Conservation (phyloP, 306 rosid species). For the Prosopis cineraria region DNA sequence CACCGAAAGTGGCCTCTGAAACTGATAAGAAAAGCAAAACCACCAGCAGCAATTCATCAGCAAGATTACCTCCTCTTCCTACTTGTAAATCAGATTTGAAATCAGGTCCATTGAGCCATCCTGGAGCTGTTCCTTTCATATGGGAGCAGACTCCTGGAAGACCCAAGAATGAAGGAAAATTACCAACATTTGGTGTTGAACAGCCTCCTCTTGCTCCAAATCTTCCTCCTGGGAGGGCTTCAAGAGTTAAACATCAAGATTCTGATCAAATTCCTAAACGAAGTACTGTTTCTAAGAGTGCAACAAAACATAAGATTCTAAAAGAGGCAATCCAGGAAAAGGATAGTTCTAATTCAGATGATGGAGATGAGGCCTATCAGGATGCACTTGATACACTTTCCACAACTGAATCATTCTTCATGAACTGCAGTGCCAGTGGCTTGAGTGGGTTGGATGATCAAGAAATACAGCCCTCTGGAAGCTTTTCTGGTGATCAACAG, state of each 20-base stretch:
- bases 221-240: slow-evolving; percentile 82
- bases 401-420: slow-evolving; percentile 68
- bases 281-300: slow-evolving; percentile 38
- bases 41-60: slow-evolving; percentile 48
- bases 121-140: slow-evolving; percentile 86
- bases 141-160: slow-evolving; percentile 87
- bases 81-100: slow-evolving; percentile 76
- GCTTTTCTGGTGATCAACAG: slow-evolving; percentile 64
- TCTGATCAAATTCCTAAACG: slow-evolving; percentile 40
- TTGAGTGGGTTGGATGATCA: slow-evolving; percentile 75
- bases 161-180: slow-evolving; percentile 67
- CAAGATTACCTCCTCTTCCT: slow-evolving; percentile 66
- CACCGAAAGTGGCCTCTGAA: slow-evolving; percentile 50
- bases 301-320: slow-evolving; percentile 36
- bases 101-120: slow-evolving; percentile 84
- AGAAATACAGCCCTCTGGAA: slow-evolving; percentile 48
- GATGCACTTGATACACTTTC: slow-evolving; percentile 84
- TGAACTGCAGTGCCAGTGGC: slow-evolving; percentile 83
- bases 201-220: slow-evolving; percentile 54
- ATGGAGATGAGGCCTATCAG: slow-evolving; percentile 67
- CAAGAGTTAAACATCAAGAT: slow-evolving; percentile 50
- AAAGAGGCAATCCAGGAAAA: slow-evolving; percentile 39
- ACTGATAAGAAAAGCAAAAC: slow-evolving; percentile 47
- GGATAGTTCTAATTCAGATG: slow-evolving; percentile 49
- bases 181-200: slow-evolving; percentile 28